phyloP scores from a whole-genome alignment of 306 rosid genomes.

The Vigna hirtella region DNA sequence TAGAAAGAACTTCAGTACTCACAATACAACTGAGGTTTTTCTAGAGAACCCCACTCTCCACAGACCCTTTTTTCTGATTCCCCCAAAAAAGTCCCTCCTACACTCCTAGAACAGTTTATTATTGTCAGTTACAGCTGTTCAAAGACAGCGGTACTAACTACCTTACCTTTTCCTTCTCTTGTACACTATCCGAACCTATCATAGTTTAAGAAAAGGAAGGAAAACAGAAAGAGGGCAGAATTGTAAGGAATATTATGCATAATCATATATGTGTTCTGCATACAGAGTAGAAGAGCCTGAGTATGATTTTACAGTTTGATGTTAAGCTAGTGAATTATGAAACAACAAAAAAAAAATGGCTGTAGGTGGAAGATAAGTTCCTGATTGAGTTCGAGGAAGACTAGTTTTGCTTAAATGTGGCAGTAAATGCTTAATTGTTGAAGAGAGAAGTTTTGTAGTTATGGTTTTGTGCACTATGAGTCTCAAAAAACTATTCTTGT shows the following conservation, averaged over 20 bases:
- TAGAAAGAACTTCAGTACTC: no score
- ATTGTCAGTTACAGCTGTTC: no score
- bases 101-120: no score
- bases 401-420: slow-evolving; percentile 4
- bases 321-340: not conserved
- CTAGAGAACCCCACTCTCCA: no score
- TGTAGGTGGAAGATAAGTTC: slow-evolving; percentile 4
- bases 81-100: no score
- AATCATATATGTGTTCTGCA: slow-evolving; percentile 2
- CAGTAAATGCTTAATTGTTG: not conserved
- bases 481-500: not conserved
- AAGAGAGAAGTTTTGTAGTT: not conserved
- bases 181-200: no score
- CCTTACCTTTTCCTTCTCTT: no score
- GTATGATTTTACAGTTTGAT: slow-evolving; percentile 21
- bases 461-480: not conserved
- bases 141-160: no score
- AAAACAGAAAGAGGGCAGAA: not conserved
- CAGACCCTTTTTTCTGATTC: no score
- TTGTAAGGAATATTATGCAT: not conserved
- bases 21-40: no score
- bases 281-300: not conserved
- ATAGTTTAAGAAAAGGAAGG: slow-evolving; percentile 6
- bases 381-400: slow-evolving; percentile 19
- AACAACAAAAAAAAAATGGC: not conserved